Evolutionary conservation across 768 basidiomycete species (phyloP).

Genomic region (Pholiota microspora): DNA sequence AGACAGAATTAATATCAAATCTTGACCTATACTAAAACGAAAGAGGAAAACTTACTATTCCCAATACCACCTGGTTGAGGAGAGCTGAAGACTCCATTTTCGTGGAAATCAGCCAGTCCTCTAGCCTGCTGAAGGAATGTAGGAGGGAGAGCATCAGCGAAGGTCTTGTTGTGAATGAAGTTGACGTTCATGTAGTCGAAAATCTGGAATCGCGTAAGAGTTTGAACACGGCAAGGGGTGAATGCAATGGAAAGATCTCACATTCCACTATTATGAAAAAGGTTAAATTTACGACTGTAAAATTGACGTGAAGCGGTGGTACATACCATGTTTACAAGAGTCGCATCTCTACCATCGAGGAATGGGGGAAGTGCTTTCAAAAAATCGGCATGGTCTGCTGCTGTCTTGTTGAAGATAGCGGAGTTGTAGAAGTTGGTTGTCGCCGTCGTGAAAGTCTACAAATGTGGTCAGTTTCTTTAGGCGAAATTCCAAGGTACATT

Average conservation of each 20-base stretch:
- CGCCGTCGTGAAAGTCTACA: slow-evolving; percentile 45
- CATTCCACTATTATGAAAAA: slow-evolving; percentile 32
- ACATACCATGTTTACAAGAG: slow-evolving; percentile 58
- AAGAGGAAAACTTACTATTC: slow-evolving; percentile 44
- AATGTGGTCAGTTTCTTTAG: not conserved
- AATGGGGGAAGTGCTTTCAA: slow-evolving; percentile 46
- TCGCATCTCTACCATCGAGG: slow-evolving; percentile 52
- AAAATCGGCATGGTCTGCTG: slow-evolving; percentile 43
- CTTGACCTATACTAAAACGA: not conserved
- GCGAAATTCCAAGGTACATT: not conserved
- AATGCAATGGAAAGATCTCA: slow-evolving; percentile 16
- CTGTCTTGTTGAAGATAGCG: slow-evolving; percentile 43
- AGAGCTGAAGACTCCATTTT: slow-evolving; percentile 65
- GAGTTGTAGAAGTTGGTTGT: slow-evolving; percentile 58
- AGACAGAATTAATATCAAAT: not conserved
- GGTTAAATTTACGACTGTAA: not conserved
- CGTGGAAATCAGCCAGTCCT: slow-evolving; percentile 70
- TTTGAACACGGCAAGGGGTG: not conserved
- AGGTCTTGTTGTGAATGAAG: slow-evolving; percentile 61
- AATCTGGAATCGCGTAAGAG: slow-evolving; percentile 38
- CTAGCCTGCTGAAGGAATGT: slow-evolving; percentile 53
- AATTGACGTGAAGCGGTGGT: too few relatives aligned
- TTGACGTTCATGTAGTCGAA: slow-evolving; percentile 77
- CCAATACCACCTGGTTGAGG: slow-evolving; percentile 54
- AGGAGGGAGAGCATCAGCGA: slow-evolving; percentile 42